Evolutionary conservation across 371 early-diverging fungal genomes (phyloP), one percentile per base, ranked within the genome.

Genomic region (Mortierella sp.): DNA sequence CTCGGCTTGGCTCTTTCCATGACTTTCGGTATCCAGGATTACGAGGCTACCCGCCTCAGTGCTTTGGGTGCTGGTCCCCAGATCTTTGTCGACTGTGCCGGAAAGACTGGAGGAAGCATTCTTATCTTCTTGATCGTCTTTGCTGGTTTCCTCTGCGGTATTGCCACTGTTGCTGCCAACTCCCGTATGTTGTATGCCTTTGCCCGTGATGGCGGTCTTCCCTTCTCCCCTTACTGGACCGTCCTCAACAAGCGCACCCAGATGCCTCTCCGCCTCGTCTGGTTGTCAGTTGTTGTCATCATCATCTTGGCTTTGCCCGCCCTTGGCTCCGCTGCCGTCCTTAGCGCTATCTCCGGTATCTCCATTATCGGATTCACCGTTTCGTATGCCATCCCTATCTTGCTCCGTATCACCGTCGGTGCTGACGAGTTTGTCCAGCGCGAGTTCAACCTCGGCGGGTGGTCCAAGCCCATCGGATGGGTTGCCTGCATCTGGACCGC

Each of bases 111-210:
- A 79, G 90, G 90, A 51, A 80, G 87, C 28, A 83, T 89, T 75
- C 87, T 92, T 55, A 82, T 87, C 40, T 87, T 88, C 40, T 90
- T 93, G 71, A 89, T 92, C 77, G 91, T 92, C 43, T 90, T 92
- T 74, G 88, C 91, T 72, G 89, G 91, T 59, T 93, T 93, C 88
- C 90, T 92, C 73, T 91, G 91, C 48, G 92, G 93, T 40, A 81
- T 90, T 43, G 90, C 91, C 53, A 88, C 91, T 4, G 87, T 89
- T 5, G 86, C 91, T 2, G 90, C 93, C 67, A 92, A 91, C 78
- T 93, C 93, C 11, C 91, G 95, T 57, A 94, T 93, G 94, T 89
- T 94, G 26, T 95, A 94, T 77, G 94, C 95, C 10, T 94, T 95
- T 88, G 92, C 95, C 26, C 90, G 96, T 79, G 95, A 95, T 83